Percentiles rank a stretch among this genome's conserved stretches.
Conservation (phyloP, 2,329 filamentous ascomycete species). For the Penicillium hordei region DNA sequence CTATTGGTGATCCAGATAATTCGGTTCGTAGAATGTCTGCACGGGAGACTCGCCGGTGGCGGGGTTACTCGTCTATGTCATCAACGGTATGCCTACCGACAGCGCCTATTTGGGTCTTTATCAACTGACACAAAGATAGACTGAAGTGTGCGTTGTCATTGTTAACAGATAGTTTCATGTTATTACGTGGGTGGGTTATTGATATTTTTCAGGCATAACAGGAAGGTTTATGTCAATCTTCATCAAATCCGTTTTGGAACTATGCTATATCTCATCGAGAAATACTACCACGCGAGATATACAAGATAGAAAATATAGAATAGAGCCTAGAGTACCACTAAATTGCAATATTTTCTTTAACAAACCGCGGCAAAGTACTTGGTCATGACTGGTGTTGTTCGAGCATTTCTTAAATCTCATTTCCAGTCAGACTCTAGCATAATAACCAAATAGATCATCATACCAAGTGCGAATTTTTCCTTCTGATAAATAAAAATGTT, state of each 20-base stretch:
- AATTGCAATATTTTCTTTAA: not conserved
- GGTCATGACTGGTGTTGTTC: not conserved
- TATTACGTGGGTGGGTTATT: not conserved
- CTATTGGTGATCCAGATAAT: slow-evolving; percentile 3
- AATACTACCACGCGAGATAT: not conserved
- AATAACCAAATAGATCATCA: not conserved
- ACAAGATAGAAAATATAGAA: not conserved
- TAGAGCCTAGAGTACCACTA: not conserved
- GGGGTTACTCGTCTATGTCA: slow-evolving; percentile 1
- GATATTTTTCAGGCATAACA: not conserved
- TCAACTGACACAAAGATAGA: not conserved
- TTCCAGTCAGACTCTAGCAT: not conserved
- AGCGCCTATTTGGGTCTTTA: not conserved
- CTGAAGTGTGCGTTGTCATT: not conserved
- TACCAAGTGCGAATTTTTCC: not conserved
- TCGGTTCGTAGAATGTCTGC: not conserved
- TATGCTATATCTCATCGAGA: not conserved
- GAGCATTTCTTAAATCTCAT: not conserved
- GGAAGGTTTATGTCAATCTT: not conserved
- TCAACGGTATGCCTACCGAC: slow-evolving; percentile 9
- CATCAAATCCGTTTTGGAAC: not conserved
- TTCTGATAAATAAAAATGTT: not conserved
- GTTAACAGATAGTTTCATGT: not conserved
- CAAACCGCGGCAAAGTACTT: not conserved
- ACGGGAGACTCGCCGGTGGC: slow-evolving; percentile 11